Base-by-base conservation (phyloP, 345 rosid species). In the Kandelia obovata region DNA sequence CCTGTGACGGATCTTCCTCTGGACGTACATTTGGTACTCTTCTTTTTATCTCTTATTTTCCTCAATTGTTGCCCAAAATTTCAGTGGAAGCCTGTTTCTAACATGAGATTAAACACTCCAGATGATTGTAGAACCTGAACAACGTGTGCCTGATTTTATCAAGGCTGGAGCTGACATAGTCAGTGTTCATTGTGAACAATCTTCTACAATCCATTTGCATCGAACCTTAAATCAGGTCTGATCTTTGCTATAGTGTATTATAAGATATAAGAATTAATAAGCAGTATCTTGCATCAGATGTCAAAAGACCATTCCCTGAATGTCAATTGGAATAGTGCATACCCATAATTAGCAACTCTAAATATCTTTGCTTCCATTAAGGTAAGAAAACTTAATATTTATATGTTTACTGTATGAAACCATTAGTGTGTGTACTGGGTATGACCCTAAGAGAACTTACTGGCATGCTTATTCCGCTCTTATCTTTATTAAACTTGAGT, bases 71-170 rank as follows among this genome's bases (percentile, higher is more conserved):
- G 6, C 11, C 69, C 47, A 13, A 13, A 57, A 35, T 77, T 77
- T n/a, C 25, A 64, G 10, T 52, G 13, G 23, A 53, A 52, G 43
- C 31, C 32, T 23, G 58, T 70, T 56, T 57, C 64, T 70, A 53
- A 75, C 55, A 53, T 52, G 15, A 43, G 61, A 66, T 75, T 71
- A 64, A 47, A 6, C 58, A 30, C 37, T 75, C 65, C 84, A 94
- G 98, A 94, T 94, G 99, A 95, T 95, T 68, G 93, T 92, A 61
- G 97, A 95, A 77, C 97, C 99, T 0, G 99, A 92, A 34, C 93
- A 82, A 74, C 84, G 96, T 64, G 93, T 92, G 25, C 90, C 96
- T 7, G 97, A 95, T 83, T 95, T 95, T 76, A 92, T 95, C 81
- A 88, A 90, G 83, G 99, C 99, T 53, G 99, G 97, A 74, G 99